Percentiles rank a stretch among this genome's conserved stretches.
Conservation (phyloP, 169 alveolate genomes). For the Plasmodium coatneyi region DNA sequence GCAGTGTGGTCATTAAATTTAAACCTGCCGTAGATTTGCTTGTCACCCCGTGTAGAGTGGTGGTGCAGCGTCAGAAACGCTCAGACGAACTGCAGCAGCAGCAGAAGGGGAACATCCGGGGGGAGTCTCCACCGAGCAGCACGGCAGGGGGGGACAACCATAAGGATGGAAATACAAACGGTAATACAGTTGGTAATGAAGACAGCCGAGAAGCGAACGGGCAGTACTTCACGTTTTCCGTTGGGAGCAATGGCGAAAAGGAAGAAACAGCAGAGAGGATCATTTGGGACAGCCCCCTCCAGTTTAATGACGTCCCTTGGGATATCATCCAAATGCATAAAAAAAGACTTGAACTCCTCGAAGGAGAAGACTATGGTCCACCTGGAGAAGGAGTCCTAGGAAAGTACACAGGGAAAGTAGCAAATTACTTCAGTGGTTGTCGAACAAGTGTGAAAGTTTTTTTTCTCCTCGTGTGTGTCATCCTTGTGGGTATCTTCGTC, state of each 20-base stretch:
- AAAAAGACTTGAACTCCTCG: not conserved
- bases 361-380: not conserved
- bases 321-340: not conserved
- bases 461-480: not conserved
- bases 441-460: not conserved
- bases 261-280: not conserved
- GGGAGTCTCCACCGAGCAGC: not conserved
- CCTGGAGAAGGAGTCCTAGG: not conserved
- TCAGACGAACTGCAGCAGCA: not conserved
- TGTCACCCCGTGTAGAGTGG: conserved; percentile 21
- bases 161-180: not conserved
- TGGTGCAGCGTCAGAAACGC: not conserved
- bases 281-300: not conserved
- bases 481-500: not conserved
- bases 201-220: not conserved
- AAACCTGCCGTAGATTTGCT: conserved; percentile 22
- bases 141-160: not conserved
- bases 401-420: not conserved
- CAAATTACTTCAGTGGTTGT: not conserved
- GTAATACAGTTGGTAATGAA: not conserved
- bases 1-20: conserved; percentile 5
- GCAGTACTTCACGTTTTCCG: not conserved
- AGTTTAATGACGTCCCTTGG: not conserved
- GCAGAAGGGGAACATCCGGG: not conserved
- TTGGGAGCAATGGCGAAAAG: not conserved